Evolutionary conservation across 257 asterid species (phyloP), one percentile per base, ranked within the genome.

Genomic region (Mentha longifolia): DNA sequence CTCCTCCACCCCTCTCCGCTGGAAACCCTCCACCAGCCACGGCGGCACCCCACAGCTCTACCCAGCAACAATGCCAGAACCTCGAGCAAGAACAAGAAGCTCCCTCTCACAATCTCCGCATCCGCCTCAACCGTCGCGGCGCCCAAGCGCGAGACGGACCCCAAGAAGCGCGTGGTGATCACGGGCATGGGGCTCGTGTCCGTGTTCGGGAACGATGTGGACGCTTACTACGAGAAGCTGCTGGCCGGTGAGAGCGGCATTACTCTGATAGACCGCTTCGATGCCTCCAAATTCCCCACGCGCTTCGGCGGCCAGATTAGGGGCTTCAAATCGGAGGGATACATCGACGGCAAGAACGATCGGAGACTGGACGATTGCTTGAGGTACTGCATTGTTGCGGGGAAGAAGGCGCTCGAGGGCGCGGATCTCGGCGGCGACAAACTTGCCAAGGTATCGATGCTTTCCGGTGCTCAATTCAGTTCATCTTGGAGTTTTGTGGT

Each of bases 281-380:
- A 85, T 46, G 87, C 87, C 12, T 82, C 90, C 3, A 80, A 85
- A 63, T 80, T 82, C 58, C 87, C 90, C 52, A 82, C 87, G 46
- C 87, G 87, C 19, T 85, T 85, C 56, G 90, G 87, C 20, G 90
- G 90, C 15, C 90, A 85, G 85, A 85, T 85, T 63, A 65, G 89
- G 72, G 85, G 81, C 9, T 85, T 85, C 77, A 67, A 71, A 39
- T 47, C 85, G 2, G 87, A 82, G 68, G 87, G 87, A 1, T 85
- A 82, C 61, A 85, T 85, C 30, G 90, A 85, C 62, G 89, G 87
- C 6, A 85, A 85, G 77, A 85, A 85, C 39, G 89, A 85, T 68
- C 80, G 89, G 79, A 78, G 87, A 16, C 55, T 85, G 69, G 89
- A 85, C 54, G 87, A 85, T 78, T 78, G 82, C 46, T 72, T 82